Evolutionary conservation across 1,284 basidiomycete genomes (phyloP).

Genomic region (Puccinia coronata): DNA sequence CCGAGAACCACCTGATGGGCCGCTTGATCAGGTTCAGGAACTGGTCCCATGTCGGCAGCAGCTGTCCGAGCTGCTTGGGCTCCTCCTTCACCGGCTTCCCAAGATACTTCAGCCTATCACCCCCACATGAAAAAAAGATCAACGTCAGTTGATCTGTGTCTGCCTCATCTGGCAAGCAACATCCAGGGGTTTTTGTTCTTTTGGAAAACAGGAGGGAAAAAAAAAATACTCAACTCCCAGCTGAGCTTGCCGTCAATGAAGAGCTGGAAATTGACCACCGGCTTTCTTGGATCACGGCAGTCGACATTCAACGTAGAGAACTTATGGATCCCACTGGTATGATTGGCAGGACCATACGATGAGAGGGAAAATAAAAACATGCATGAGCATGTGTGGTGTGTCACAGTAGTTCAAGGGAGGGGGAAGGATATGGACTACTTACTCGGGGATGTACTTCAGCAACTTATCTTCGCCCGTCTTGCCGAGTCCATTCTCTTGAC

Average conservation of each 20-base stretch:
- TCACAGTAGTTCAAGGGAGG: not conserved
- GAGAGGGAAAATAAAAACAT: constrained; percentile 3
- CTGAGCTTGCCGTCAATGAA: constrained; percentile 68
- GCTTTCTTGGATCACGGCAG: constrained; percentile 66
- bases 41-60: constrained; percentile 42
- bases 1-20: constrained; percentile 40
- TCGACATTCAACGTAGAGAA: constrained; percentile 72
- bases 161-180: too few relatives aligned
- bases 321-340: constrained; percentile 58
- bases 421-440: too few relatives aligned
- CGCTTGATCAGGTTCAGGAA: constrained; percentile 32
- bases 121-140: not conserved
- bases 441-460: constrained; percentile 63
- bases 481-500: constrained; percentile 59
- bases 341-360: constrained; percentile 61
- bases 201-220: too few relatives aligned
- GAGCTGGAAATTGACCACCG: constrained; percentile 62
- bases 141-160: not conserved
- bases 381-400: constrained; percentile 58
- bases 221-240: constrained; percentile 62
- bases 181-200: too few relatives aligned
- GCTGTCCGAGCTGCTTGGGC: constrained; percentile 44
- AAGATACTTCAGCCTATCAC: constrained; percentile 35
- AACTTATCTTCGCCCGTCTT: constrained; percentile 67
- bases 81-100: constrained; percentile 40